phyloP scores from a whole-genome alignment of 2,329 filamentous ascomycete species.

The Neurospora sp. region DNA sequence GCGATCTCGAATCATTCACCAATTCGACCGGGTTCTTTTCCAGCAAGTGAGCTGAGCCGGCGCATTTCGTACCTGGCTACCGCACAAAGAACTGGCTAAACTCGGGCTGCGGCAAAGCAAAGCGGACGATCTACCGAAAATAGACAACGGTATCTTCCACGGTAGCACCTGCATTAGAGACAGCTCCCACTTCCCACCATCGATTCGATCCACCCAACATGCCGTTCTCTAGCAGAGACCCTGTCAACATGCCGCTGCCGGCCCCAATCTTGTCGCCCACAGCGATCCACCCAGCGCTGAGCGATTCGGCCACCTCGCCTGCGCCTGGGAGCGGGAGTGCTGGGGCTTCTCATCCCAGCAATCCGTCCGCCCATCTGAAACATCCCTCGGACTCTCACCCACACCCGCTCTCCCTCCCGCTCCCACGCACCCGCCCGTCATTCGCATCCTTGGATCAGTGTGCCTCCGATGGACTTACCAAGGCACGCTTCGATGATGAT shows the following conservation, averaged over 20 bases:
- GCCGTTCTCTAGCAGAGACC: conserved; percentile 8
- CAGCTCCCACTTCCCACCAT: conserved; percentile 4
- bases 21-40: neutral
- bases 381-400: neutral
- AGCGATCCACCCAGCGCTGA: conserved; percentile 42
- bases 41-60: neutral
- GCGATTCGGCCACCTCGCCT: conserved; percentile 20
- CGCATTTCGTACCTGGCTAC: neutral
- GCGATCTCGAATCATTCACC: neutral
- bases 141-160: conserved; percentile 4
- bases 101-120: neutral
- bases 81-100: neutral
- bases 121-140: conserved; percentile 5
- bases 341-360: neutral
- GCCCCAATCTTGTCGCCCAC: conserved; percentile 32
- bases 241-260: conserved; percentile 28
- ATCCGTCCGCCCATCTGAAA: neutral
- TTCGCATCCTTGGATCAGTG: neutral
- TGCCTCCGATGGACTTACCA: conserved; percentile 19
- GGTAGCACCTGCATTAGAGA: neutral
- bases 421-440: conserved; percentile 8
- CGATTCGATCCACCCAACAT: neutral
- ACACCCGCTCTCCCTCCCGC: conserved; percentile 12
- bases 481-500: conserved; percentile 14
- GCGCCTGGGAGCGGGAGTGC: neutral